Percentiles rank a stretch among this genome's conserved stretches.
phyloP scores from a whole-genome alignment of 2,329 filamentous ascomycete genomes.

The Pseudopyricularia javanii region DNA sequence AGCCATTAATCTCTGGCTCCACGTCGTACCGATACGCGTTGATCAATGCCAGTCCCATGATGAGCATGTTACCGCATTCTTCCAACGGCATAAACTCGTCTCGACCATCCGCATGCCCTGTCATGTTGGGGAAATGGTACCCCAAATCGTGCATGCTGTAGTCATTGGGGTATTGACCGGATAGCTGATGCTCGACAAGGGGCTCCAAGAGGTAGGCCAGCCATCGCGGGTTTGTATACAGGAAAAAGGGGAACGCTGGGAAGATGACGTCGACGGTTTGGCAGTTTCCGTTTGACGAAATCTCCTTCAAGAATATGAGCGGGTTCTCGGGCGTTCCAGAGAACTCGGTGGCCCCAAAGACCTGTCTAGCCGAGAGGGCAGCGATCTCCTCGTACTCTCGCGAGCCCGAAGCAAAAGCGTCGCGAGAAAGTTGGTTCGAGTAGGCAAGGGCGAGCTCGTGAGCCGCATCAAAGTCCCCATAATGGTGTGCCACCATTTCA shows the following conservation, averaged over 20 bases:
- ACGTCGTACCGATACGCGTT: constrained; percentile 57
- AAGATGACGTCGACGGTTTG: constrained; percentile 82
- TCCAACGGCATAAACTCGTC: constrained; percentile 66
- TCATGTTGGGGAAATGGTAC: constrained; percentile 58
- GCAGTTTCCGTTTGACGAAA: constrained; percentile 71
- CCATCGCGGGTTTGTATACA: constrained; percentile 74
- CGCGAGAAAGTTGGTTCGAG: constrained; percentile 54
- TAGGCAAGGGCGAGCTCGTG: constrained; percentile 54
- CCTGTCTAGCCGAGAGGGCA: constrained; percentile 66
- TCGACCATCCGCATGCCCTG: constrained; percentile 52
- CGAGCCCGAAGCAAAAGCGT: constrained; percentile 63
- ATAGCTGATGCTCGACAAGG: constrained; percentile 66
- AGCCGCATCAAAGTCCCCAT: constrained; percentile 56
- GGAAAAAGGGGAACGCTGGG: constrained; percentile 71
- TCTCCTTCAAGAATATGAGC: constrained; percentile 71
- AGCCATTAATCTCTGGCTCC: constrained; percentile 17
- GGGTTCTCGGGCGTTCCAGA: constrained; percentile 57
- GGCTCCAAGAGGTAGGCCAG: constrained; percentile 67
- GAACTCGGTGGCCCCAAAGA: constrained; percentile 65
- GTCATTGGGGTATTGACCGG: constrained; percentile 69
- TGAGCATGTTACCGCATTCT: constrained; percentile 63
- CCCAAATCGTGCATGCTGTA: constrained; percentile 69
- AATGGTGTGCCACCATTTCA: constrained; percentile 60
- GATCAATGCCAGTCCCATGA: constrained; percentile 51
- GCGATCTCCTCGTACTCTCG: constrained; percentile 66